Evolutionary conservation across 1,284 basidiomycete species (phyloP).

Genomic region (Termitomyces sp.): DNA sequence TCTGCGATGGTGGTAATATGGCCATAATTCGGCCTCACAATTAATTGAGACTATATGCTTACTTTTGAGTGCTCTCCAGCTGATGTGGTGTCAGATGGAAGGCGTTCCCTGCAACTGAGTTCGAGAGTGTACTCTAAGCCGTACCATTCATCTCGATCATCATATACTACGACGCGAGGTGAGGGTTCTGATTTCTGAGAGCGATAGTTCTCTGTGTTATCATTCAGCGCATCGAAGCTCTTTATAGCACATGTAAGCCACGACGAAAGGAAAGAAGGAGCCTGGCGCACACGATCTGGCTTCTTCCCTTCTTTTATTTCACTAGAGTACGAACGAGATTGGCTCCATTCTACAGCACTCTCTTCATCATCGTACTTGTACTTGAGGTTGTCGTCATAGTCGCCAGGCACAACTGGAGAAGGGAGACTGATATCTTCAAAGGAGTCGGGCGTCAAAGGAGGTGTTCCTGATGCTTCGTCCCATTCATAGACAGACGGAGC

Average conservation of each 20-base stretch:
- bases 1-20: slow-evolving; percentile 22
- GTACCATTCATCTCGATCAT: slow-evolving; percentile 35
- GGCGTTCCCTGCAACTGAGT: slow-evolving; percentile 35
- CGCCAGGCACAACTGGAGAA: slow-evolving; percentile 4
- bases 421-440: slow-evolving; percentile 10
- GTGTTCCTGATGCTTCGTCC: slow-evolving; percentile 13
- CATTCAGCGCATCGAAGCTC: slow-evolving; percentile 7
- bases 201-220: no score
- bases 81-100: slow-evolving; percentile 26
- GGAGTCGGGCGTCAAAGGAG: slow-evolving; percentile 17
- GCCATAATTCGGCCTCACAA: background rate
- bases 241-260: background rate
- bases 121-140: slow-evolving; percentile 40
- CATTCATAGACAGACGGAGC: slow-evolving; percentile 3
- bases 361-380: slow-evolving; percentile 7
- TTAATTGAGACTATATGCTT: background rate
- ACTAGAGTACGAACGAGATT: slow-evolving; percentile 6
- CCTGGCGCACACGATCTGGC: slow-evolving; percentile 14
- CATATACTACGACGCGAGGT: background rate
- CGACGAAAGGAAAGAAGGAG: background rate
- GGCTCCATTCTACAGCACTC: slow-evolving; percentile 1
- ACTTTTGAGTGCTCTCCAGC: slow-evolving; percentile 41
- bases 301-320: slow-evolving; percentile 21
- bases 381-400: slow-evolving; percentile 2
- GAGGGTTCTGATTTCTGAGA: background rate